These are phyloP conservation scores for Podila epigama DNA, from an alignment of 192 early-diverging fungal genomes.

Conservation along the genomic window DNA sequence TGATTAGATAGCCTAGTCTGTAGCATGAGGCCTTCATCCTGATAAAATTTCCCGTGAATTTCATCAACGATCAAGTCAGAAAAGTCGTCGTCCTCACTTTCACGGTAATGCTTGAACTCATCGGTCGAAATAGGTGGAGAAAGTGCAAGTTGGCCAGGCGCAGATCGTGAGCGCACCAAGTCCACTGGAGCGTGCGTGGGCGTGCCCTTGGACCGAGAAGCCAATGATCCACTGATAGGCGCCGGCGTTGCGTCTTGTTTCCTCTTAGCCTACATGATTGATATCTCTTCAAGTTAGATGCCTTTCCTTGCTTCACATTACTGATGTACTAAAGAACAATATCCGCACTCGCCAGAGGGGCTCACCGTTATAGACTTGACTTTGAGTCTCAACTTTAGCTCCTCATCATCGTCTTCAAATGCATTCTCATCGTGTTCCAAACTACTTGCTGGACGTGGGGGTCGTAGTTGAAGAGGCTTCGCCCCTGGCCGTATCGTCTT, in stretches of 20 bases:
- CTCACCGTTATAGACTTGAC: slow-evolving; percentile 13
- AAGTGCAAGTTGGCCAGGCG: slow-evolving; percentile 32
- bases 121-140: slow-evolving; percentile 10
- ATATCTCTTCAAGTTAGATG: not conserved
- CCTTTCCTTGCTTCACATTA: not conserved
- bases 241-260: slow-evolving; percentile 2
- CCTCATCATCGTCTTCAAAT: slow-evolving; percentile 23
- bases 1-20: slow-evolving; percentile 51
- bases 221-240: slow-evolving; percentile 26
- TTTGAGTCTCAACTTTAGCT: slow-evolving; percentile 23
- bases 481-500: slow-evolving; percentile 18
- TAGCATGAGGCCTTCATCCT: slow-evolving; percentile 34
- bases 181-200: slow-evolving; percentile 25
- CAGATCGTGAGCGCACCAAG: slow-evolving; percentile 38
- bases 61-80: slow-evolving; percentile 35
- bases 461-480: not conserved
- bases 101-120: slow-evolving; percentile 30
- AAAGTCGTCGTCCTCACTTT: slow-evolving; percentile 37
- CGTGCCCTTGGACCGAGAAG: slow-evolving; percentile 8
- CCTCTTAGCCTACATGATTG: too few relatives aligned
- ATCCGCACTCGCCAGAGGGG: not conserved
- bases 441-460: not conserved
- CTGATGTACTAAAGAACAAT: not conserved
- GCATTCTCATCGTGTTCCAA: slow-evolving; percentile 22
- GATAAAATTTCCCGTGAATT: slow-evolving; percentile 15